phyloP scores from a whole-genome alignment of 225 moss, liverwort and hornwort genomes.

The Thuidium tamariscinum region DNA sequence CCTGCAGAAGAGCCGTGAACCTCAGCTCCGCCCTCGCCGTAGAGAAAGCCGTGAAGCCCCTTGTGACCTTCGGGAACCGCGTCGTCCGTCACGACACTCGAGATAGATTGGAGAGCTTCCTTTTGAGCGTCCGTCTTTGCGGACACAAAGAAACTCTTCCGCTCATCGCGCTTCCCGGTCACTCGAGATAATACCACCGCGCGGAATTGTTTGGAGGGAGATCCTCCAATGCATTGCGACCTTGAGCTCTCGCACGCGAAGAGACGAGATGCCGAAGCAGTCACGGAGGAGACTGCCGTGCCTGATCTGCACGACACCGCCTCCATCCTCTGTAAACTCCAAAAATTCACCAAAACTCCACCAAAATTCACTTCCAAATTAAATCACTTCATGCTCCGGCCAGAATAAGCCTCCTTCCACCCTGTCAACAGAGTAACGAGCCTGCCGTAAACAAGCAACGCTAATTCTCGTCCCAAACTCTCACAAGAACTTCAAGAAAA shows the following conservation, averaged over 20 bases:
- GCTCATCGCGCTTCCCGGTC: not conserved
- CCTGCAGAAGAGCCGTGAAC: slow-evolving; percentile 46
- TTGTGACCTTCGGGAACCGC: slow-evolving; percentile 90
- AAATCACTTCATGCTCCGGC: not conserved
- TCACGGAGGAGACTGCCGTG: slow-evolving; percentile 11
- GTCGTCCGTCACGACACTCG: slow-evolving; percentile 74
- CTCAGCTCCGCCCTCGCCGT: slow-evolving; percentile 89
- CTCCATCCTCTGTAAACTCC: slow-evolving; percentile 13
- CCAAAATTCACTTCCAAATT: not conserved
- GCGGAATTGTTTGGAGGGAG: not conserved
- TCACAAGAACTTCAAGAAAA: not conserved
- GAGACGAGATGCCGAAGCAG: not conserved
- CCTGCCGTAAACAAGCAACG: not conserved
- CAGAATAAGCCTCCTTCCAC: not conserved
- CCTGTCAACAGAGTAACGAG: not conserved
- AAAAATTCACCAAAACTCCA: not conserved
- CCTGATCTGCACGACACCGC: slow-evolving; percentile 24
- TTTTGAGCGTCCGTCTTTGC: not conserved
- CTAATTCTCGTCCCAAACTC: not conserved
- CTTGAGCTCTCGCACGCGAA: slow-evolving; percentile 8
- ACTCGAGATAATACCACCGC: not conserved
- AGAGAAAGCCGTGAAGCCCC: slow-evolving; percentile 89
- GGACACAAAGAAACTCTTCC: not conserved
- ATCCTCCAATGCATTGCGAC: slow-evolving; percentile 3
- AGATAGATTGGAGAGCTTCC: slow-evolving; percentile 55